A percentile compares a stretch with the other conserved stretches of the same genome.
Evolutionary conservation across 208 protist species (phyloP).

Genomic region (Leishmania mexicana): DNA sequence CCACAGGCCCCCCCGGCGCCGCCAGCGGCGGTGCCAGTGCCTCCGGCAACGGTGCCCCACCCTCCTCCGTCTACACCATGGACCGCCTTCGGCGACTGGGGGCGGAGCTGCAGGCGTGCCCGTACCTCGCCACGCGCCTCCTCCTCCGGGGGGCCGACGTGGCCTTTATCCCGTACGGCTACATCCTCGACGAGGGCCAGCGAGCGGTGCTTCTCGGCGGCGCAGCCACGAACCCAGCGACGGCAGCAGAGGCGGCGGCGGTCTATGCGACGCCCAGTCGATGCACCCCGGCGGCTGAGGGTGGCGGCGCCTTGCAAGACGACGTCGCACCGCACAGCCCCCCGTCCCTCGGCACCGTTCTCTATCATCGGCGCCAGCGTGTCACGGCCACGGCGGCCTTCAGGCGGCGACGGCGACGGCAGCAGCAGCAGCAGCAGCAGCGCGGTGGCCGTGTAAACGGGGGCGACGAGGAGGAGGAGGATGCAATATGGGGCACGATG

Average conservation of each 20-base stretch:
- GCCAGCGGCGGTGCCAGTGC: neutral
- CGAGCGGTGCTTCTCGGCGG: conserved; percentile 71
- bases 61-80: conserved; percentile 37
- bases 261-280: neutral
- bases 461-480: conserved; percentile 5
- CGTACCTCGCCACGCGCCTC: conserved; percentile 74
- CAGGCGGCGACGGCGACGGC: conserved; percentile 8
- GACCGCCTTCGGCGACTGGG: conserved; percentile 59
- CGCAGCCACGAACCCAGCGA: conserved; percentile 54
- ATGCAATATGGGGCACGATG: conserved; percentile 21
- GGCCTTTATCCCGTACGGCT: conserved; percentile 84
- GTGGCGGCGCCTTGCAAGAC: neutral
- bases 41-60: neutral
- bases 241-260: conserved; percentile 35
- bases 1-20: neutral
- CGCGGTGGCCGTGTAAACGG: neutral
- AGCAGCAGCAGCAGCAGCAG: conserved; percentile 9
- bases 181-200: conserved; percentile 68
- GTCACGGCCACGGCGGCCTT: conserved; percentile 20
- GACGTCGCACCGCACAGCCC: neutral
- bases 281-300: neutral
- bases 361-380: conserved; percentile 33
- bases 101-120: conserved; percentile 63
- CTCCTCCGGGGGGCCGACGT: conserved; percentile 74
- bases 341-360: conserved; percentile 21